phyloP scores from a whole-genome alignment of 306 rosid species.

The Astragalus membranaceus region DNA sequence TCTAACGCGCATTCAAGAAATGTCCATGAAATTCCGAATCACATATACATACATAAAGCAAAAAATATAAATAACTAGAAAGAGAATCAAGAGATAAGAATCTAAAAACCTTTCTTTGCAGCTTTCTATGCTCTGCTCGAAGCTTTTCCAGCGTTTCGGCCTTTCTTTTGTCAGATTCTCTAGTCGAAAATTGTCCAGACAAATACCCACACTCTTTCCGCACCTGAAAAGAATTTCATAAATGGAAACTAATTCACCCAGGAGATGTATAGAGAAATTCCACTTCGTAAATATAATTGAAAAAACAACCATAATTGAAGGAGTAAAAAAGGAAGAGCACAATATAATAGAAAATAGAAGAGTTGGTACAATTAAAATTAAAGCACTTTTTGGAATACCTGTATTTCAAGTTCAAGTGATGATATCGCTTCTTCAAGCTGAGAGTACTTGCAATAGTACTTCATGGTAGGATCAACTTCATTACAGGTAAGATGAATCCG shows the following conservation, averaged over 20 bases:
- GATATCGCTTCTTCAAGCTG: slow-evolving; percentile 57
- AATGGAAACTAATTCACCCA: neutral
- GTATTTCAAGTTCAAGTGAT: slow-evolving; percentile 63
- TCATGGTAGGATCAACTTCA: slow-evolving; percentile 79
- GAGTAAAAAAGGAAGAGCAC: neutral
- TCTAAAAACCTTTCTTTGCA: slow-evolving; percentile 60
- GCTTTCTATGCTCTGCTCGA: slow-evolving; percentile 33
- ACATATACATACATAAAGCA: neutral
- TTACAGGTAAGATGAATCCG: slow-evolving; percentile 61
- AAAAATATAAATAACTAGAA: neutral
- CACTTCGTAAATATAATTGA: neutral
- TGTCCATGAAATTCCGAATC: neutral
- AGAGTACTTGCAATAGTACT: slow-evolving; percentile 57
- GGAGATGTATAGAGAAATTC: neutral
- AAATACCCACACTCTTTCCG: slow-evolving; percentile 66
- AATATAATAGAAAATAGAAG: neutral
- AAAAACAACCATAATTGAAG: neutral
- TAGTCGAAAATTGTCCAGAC: slow-evolving; percentile 48
- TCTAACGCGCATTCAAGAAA: neutral
- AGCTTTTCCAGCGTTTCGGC: slow-evolving; percentile 39
- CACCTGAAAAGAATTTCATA: slow-evolving; percentile 42
- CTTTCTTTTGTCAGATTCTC: slow-evolving; percentile 52
- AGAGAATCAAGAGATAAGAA: neutral
- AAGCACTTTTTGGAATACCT: slow-evolving; percentile 41
- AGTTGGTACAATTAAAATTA: neutral